phyloP scores from a whole-genome alignment of 768 basidiomycete genomes.

The Mycena haematopus region DNA sequence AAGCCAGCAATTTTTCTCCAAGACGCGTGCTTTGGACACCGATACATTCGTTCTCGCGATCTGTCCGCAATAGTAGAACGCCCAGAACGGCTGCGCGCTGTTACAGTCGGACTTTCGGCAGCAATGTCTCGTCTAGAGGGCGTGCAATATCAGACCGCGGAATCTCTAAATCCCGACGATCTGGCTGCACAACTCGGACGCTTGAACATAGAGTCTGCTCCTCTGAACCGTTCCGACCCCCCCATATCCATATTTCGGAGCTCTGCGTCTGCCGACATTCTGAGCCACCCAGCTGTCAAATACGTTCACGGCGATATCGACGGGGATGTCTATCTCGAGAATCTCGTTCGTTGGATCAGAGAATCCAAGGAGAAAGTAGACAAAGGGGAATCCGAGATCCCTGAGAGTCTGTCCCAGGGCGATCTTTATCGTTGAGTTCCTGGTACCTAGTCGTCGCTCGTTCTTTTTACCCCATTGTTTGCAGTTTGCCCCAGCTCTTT shows the following conservation, averaged over 20 bases:
- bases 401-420: slow-evolving; percentile 69
- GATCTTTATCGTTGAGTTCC: slow-evolving; percentile 76
- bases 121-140: slow-evolving; percentile 77
- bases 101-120: slow-evolving; percentile 82
- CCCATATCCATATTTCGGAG: slow-evolving; percentile 59
- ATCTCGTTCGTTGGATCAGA: slow-evolving; percentile 62
- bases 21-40: slow-evolving; percentile 75
- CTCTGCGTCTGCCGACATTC: slow-evolving; percentile 57
- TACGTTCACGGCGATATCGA: slow-evolving; percentile 77
- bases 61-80: slow-evolving; percentile 84
- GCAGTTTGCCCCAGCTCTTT: slow-evolving; percentile 82
- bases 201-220: slow-evolving; percentile 43
- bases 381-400: slow-evolving; percentile 76
- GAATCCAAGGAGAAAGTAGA: slow-evolving; percentile 68
- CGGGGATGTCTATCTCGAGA: slow-evolving; percentile 69
- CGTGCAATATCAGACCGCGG: slow-evolving; percentile 5
- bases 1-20: slow-evolving; percentile 58
- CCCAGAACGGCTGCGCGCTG: slow-evolving; percentile 86
- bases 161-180: slow-evolving; percentile 42
- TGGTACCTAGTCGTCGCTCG: not conserved
- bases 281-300: slow-evolving; percentile 69
- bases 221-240: slow-evolving; percentile 20
- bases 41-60: slow-evolving; percentile 80
- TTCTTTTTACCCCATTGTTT: slow-evolving; percentile 1
- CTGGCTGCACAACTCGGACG: slow-evolving; percentile 53